These are phyloP conservation scores for Truncatella angustata DNA, from an alignment of 2,329 filamentous ascomycete species.

Conservation along the genomic window DNA sequence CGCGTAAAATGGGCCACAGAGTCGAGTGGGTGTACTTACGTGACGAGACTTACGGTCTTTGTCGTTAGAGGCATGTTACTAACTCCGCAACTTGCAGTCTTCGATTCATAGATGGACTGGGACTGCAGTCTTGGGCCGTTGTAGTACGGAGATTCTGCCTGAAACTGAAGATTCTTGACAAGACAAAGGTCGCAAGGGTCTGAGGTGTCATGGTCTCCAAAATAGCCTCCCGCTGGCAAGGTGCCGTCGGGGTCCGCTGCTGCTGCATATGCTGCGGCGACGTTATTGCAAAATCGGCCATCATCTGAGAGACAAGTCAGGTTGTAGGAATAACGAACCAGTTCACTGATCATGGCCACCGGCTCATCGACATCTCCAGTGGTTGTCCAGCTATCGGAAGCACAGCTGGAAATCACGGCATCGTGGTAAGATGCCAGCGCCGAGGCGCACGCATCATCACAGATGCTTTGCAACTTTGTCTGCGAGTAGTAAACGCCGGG, in stretches of 20 bases:
- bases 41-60: background rate
- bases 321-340: constrained; percentile 11
- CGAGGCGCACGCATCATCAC: background rate
- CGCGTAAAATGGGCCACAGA: too few species aligned
- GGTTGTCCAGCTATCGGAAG: background rate
- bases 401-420: background rate
- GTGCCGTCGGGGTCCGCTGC: constrained; percentile 9
- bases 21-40: constrained; percentile 7
- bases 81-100: background rate
- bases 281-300: constrained; percentile 13
- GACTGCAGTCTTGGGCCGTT: background rate
- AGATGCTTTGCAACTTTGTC: too few species aligned
- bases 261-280: constrained; percentile 14
- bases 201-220: constrained; percentile 16
- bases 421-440: background rate
- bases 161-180: background rate
- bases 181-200: background rate
- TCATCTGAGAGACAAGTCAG: constrained; percentile 8
- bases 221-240: constrained; percentile 11
- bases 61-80: background rate
- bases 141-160: background rate
- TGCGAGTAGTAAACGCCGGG: too few species aligned
- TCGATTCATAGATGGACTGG: background rate
- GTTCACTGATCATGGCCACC: background rate
- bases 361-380: background rate